Conservation (phyloP, 2,329 filamentous ascomycete genomes). For the Pyrenophora seminiperda region DNA sequence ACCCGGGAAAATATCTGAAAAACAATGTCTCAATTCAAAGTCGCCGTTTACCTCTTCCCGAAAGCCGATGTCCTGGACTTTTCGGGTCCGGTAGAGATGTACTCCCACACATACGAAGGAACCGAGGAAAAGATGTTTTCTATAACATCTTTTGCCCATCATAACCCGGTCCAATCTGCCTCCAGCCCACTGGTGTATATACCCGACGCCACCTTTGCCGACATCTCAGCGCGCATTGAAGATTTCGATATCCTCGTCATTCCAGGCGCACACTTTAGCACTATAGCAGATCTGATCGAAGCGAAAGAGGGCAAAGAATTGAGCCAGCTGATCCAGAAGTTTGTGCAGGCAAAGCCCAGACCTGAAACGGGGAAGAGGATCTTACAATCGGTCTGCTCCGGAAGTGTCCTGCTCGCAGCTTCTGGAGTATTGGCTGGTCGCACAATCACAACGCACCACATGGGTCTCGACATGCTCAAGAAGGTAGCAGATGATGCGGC, state of each 20-base stretch:
- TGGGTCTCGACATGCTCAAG: conserved; percentile 33
- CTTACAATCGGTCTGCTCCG: conserved; percentile 51
- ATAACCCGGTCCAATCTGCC: conserved; percentile 29
- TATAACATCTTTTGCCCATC: conserved; percentile 43
- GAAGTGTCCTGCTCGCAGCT: conserved; percentile 46
- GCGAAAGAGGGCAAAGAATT: conserved; percentile 28
- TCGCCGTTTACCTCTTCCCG: conserved; percentile 48
- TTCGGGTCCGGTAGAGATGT: conserved; percentile 47
- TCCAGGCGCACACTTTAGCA: conserved; percentile 41
- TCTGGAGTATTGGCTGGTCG: conserved; percentile 45
- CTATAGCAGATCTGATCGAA: conserved; percentile 31
- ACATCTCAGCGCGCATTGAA: conserved; percentile 32
- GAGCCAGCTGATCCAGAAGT: conserved; percentile 27
- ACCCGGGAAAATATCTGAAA: not conserved
- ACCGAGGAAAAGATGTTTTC: conserved; percentile 37
- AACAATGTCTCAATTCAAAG: conserved; percentile 34
- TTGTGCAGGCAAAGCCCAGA: conserved; percentile 27
- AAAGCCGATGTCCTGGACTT: conserved; percentile 52
- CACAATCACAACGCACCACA: conserved; percentile 50
- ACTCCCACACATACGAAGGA: conserved; percentile 36
- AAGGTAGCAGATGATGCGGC: conserved; percentile 37
- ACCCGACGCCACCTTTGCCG: conserved; percentile 38
- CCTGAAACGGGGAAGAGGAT: conserved; percentile 34
- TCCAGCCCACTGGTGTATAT: conserved; percentile 36
- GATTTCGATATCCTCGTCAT: conserved; percentile 50